Conservation (phyloP, 2,329 filamentous ascomycete species). For the Hymenoscyphus scutula region DNA sequence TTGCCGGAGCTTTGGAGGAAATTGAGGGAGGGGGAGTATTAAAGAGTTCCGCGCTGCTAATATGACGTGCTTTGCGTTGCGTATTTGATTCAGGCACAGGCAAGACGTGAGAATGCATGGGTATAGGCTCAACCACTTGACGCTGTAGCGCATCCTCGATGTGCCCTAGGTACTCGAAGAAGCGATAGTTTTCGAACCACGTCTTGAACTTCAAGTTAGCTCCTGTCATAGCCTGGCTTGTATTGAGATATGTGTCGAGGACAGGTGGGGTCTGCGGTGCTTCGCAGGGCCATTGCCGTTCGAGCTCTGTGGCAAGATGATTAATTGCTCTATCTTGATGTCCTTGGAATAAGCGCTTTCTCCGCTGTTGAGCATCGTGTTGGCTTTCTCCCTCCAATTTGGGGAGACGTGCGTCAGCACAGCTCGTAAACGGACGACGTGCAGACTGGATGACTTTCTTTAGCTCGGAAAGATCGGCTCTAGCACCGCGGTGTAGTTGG, state of each 20-base stretch:
- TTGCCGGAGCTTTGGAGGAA: neutral
- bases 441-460: neutral
- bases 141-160: slow-evolving; percentile 6
- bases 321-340: neutral
- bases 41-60: slow-evolving; percentile 2
- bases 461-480: neutral
- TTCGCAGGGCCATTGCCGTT: neutral
- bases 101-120: neutral
- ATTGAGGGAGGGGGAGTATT: neutral
- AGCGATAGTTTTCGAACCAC: slow-evolving; percentile 15
- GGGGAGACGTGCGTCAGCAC: slow-evolving; percentile 7
- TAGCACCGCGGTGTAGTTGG: slow-evolving; percentile 12
- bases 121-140: neutral
- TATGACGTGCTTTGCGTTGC: neutral
- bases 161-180: slow-evolving; percentile 10
- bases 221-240: slow-evolving; percentile 3
- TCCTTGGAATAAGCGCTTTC: neutral
- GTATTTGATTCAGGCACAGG: neutral
- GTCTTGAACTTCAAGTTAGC: slow-evolving; percentile 9
- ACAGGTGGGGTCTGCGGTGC: neutral
- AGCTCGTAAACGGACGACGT: neutral
- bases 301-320: neutral
- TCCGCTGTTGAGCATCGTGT: neutral
- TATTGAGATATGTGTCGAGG: neutral
- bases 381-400: neutral